A percentile compares a stretch with the other conserved stretches of the same genome.
These are phyloP conservation scores for Arxiozyma telluris DNA, from an alignment of 1,139 yeast species.

Conservation along the genomic window DNA sequence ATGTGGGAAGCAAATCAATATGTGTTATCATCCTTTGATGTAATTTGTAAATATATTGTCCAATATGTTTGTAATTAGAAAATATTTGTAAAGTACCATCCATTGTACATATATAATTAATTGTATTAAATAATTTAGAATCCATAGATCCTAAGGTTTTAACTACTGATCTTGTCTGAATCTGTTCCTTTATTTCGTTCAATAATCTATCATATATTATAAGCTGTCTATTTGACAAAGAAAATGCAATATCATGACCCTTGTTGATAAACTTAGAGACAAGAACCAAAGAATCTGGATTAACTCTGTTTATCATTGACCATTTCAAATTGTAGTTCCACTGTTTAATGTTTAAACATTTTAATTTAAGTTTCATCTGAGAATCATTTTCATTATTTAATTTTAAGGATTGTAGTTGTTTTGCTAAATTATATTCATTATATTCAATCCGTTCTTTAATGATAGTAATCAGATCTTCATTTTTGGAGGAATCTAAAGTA, in stretches of 20 bases:
- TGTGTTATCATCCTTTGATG: slow-evolving; percentile 39
- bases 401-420: slow-evolving; percentile 10
- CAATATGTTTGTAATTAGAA: slow-evolving; percentile 3
- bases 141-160: slow-evolving; percentile 24
- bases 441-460: slow-evolving; percentile 43
- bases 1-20: slow-evolving; percentile 25
- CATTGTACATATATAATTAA: slow-evolving; percentile 30
- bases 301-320: neutral
- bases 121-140: slow-evolving; percentile 1
- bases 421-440: slow-evolving; percentile 19
- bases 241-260: slow-evolving; percentile 8
- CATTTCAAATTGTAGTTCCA: slow-evolving; percentile 15
- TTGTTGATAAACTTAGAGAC: slow-evolving; percentile 9
- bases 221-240: slow-evolving; percentile 15
- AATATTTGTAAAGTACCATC: slow-evolving; percentile 29
- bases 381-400: slow-evolving; percentile 10
- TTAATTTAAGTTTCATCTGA: neutral
- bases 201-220: slow-evolving; percentile 7
- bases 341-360: slow-evolving; percentile 2
- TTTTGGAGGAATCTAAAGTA: neutral
- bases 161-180: slow-evolving; percentile 22
- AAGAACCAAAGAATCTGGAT: slow-evolving; percentile 9
- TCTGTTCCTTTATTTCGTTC: neutral
- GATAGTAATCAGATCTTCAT: slow-evolving; percentile 44
- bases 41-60: slow-evolving; percentile 17